A percentile compares a stretch with the other conserved stretches of the same genome.
phyloP scores from a whole-genome alignment of 345 rosid genomes.

The Toxicodendron radicans region DNA sequence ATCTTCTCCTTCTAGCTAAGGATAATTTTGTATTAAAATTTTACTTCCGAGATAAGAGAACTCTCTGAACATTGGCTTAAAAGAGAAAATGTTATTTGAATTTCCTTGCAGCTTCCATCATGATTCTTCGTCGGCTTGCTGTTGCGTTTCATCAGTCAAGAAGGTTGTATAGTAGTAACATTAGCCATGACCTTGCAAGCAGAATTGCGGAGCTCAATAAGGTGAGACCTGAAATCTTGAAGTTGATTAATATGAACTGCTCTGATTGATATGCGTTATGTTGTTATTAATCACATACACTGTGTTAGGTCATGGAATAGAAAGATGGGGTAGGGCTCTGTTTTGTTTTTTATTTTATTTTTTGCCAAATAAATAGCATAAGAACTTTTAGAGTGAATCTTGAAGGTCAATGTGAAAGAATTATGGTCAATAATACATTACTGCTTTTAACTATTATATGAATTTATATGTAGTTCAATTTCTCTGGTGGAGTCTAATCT shows the following conservation, averaged over 20 bases:
- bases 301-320: not conserved
- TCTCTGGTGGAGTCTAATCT: conserved; percentile 6
- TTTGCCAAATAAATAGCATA: not conserved
- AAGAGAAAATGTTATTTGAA: not conserved
- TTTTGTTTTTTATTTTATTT: not conserved
- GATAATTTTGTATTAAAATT: too few species aligned
- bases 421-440: too few species aligned
- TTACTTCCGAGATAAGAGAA: not conserved
- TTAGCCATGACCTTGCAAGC: conserved; percentile 26
- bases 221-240: conserved; percentile 26
- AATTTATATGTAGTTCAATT: not conserved
- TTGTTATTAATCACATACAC: not conserved
- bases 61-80: not conserved
- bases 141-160: conserved; percentile 26
- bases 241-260: not conserved
- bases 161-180: conserved; percentile 39
- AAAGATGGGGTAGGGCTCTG: not conserved
- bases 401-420: not conserved
- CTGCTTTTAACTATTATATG: not conserved
- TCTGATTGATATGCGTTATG: not conserved
- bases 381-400: not conserved
- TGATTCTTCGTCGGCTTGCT: conserved; percentile 50
- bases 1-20: too few species aligned
- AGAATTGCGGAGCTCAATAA: conserved; percentile 52
- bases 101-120: conserved; percentile 19